These are phyloP conservation scores for Diaporthe citriasiana DNA, from an alignment of 2,329 filamentous ascomycete genomes.

Conservation along the genomic window DNA sequence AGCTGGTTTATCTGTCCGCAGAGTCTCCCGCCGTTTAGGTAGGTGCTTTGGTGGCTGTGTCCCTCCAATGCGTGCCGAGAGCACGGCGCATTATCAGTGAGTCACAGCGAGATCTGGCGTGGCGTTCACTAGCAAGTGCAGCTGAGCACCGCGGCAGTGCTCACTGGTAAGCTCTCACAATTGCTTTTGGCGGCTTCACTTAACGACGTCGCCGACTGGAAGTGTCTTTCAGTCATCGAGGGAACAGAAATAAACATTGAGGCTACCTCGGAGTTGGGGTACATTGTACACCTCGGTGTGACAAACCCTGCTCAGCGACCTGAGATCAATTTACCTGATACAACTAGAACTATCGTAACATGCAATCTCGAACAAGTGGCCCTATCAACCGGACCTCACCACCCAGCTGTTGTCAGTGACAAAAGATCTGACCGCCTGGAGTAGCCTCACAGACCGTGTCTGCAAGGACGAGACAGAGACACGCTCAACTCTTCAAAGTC, in stretches of 20 bases:
- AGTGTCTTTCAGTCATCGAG: background rate
- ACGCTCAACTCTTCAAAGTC: background rate
- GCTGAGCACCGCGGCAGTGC: background rate
- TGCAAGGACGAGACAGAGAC: background rate
- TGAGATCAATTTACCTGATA: background rate
- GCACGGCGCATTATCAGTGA: background rate
- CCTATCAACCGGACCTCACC: too few relatives aligned
- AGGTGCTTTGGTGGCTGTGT: background rate
- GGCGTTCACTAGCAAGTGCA: background rate
- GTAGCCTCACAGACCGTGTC: background rate
- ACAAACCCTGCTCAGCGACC: background rate
- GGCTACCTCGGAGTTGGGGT: background rate
- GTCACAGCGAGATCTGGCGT: slow-evolving; percentile 2
- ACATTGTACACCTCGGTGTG: background rate
- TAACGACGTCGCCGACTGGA: background rate
- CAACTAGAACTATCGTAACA: background rate
- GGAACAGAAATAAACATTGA: background rate
- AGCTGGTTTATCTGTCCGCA: background rate
- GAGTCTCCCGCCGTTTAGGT: background rate
- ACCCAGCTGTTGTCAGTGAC: too few relatives aligned
- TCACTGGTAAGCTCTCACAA: background rate
- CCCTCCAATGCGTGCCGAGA: background rate
- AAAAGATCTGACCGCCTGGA: background rate
- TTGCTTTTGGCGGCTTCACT: background rate
- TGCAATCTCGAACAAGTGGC: background rate